These are phyloP conservation scores for Oxyria digyna DNA, from an alignment of 148 eudicot genomes.

Conservation along the genomic window DNA sequence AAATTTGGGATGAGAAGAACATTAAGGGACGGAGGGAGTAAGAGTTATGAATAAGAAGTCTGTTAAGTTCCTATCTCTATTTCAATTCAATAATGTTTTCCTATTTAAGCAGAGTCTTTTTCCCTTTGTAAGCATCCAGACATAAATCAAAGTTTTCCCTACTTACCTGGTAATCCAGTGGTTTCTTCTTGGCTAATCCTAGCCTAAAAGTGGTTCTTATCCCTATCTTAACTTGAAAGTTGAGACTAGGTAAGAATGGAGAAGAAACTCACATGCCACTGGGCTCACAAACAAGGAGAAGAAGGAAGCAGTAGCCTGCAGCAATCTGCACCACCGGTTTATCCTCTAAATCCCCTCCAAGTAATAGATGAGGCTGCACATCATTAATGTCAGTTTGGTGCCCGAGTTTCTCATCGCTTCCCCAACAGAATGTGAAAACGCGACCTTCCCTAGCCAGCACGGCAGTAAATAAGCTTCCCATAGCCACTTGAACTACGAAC, in stretches of 20 bases:
- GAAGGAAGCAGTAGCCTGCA: constrained; percentile 90
- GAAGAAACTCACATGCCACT: constrained; percentile 67
- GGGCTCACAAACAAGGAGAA: constrained; percentile 80
- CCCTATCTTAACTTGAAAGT: no score
- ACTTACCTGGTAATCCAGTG: no score
- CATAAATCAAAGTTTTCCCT: no score
- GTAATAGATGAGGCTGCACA: constrained; percentile 54
- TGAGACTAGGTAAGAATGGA: background rate
- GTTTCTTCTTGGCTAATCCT: no score
- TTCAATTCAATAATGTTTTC: background rate
- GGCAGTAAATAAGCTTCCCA: constrained; percentile 85
- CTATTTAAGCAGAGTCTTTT: no score
- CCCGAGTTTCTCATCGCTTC: constrained; percentile 55
- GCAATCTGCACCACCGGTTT: constrained; percentile 80
- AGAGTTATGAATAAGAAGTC: no score
- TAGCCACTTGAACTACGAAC: constrained; percentile 92
- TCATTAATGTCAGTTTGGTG: constrained; percentile 72
- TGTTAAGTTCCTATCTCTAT: no score
- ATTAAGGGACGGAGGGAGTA: no score
- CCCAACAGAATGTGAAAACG: constrained; percentile 92
- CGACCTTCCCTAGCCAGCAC: constrained; percentile 84
- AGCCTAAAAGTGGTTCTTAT: no score
- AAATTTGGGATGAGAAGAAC: no score
- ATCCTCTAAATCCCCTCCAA: constrained; percentile 73
- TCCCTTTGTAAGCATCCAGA: no score